Evolutionary conservation across 2,329 filamentous ascomycete genomes (phyloP), one percentile per base, ranked within the genome.

Genomic region (Exophiala bonariae): DNA sequence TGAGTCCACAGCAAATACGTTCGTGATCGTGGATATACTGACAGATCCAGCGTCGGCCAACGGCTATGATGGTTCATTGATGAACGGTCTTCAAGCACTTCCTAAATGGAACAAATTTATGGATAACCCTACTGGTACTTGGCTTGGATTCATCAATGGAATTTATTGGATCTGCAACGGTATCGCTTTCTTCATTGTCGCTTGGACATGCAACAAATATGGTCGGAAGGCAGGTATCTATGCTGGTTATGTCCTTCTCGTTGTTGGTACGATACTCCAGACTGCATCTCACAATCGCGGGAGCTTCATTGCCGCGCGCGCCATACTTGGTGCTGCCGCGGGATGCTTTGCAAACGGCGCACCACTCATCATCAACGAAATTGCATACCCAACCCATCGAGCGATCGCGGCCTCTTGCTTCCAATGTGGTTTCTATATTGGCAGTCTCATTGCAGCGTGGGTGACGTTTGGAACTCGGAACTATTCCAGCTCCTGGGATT

Each of bases 271-370:
- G 23, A 51, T 66, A 7, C 50, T 63, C 20, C 57, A 61, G 36
- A 53, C 50, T 8, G 57, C 60, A 1, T 57, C 63, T 1, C 52
- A 42, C 0, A 61, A 61, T 39, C 47, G 56, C 32, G 51, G 45
- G 5, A 61, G 81, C 71, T 83, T 79, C 56, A 73, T 81, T 57
- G 77, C 70, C 10, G 81, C 79, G 33, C 76, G 81, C 33, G 80
- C 83, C 55, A 64, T 84, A 37, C 74, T 84, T 20, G 84, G 84
- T 50, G 63, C 63, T 0, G 61, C 62, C 6, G 67, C 60, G 4
- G 59, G 59, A n/a, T 64, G 65, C 37, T 67, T 67, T 42, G 63
- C 65, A 8, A 64, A 65, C 38, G 67, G 67, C 43, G 63, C 65
- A 9, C 65, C 63, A 17, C 50, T 66, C 5, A 56, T 72, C 30